These are phyloP conservation scores for Phanerochaete sordida DNA, from an alignment of 768 basidiomycete species.

Conservation along the genomic window DNA sequence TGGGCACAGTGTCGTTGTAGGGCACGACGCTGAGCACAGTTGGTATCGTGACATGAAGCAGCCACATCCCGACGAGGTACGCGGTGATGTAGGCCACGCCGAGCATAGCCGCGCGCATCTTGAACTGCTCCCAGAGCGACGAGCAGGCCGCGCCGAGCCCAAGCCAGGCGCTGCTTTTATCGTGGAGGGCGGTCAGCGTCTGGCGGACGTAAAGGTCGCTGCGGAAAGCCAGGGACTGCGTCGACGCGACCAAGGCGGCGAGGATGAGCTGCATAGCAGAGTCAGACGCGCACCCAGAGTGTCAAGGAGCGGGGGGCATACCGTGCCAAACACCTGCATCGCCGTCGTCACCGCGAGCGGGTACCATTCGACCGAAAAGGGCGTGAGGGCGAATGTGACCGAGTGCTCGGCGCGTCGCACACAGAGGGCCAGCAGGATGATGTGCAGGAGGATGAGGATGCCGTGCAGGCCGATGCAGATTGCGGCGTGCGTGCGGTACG, in stretches of 20 bases:
- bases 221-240: not conserved
- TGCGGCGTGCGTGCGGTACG: not conserved
- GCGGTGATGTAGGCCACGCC: not conserved
- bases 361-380: not conserved
- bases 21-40: not conserved
- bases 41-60: constrained; percentile 2
- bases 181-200: constrained; percentile 1
- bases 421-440: not conserved
- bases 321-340: not conserved
- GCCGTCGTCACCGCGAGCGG: not conserved
- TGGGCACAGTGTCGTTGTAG: not conserved
- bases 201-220: not conserved
- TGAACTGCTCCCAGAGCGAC: not conserved
- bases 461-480: not conserved
- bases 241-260: not conserved
- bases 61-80: not conserved
- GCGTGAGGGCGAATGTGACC: not conserved
- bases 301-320: no score
- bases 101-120: not conserved
- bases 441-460: not conserved
- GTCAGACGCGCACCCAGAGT: not conserved
- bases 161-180: not conserved
- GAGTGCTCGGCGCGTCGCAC: not conserved
- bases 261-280: not conserved
- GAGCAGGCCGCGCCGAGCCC: not conserved